Evolutionary conservation across 148 eudicot genomes (phyloP).

Genomic region (Chenopodium quinoa): DNA sequence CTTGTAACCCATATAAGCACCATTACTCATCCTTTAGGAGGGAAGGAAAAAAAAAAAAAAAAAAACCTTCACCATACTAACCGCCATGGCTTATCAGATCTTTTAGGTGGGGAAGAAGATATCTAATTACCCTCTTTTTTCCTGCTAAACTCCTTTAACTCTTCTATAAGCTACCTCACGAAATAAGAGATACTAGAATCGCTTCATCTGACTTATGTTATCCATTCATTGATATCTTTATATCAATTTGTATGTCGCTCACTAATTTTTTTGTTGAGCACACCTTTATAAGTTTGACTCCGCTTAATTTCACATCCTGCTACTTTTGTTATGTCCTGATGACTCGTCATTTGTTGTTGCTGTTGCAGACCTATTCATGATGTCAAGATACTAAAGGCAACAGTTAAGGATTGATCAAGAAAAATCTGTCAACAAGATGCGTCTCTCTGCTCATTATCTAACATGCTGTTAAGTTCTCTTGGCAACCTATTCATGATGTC

Average conservation of each 20-base stretch:
- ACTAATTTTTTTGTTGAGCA: background rate
- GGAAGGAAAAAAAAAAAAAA: background rate
- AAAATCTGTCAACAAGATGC: background rate
- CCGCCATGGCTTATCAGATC: background rate
- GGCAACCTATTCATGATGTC: background rate
- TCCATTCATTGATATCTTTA: background rate
- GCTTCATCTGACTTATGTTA: background rate
- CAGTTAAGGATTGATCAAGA: slow-evolving; percentile 59
- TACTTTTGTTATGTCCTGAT: background rate
- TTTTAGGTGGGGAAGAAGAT: background rate
- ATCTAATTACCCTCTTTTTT: background rate
- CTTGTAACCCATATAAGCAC: background rate
- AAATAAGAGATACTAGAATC: background rate
- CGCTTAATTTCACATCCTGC: background rate
- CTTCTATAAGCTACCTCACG: background rate
- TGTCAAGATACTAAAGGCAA: slow-evolving; percentile 68
- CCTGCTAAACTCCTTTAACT: background rate
- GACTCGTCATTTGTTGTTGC: slow-evolving; percentile 7
- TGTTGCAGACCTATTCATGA: slow-evolving; percentile 68
- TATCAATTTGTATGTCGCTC: background rate
- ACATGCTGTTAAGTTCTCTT: background rate
- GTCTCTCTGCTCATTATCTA: background rate
- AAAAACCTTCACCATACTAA: background rate
- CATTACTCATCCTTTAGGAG: background rate
- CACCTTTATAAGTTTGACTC: background rate